phyloP scores from a whole-genome alignment of 306 rosid genomes.

The Quercus aquifolioides region DNA sequence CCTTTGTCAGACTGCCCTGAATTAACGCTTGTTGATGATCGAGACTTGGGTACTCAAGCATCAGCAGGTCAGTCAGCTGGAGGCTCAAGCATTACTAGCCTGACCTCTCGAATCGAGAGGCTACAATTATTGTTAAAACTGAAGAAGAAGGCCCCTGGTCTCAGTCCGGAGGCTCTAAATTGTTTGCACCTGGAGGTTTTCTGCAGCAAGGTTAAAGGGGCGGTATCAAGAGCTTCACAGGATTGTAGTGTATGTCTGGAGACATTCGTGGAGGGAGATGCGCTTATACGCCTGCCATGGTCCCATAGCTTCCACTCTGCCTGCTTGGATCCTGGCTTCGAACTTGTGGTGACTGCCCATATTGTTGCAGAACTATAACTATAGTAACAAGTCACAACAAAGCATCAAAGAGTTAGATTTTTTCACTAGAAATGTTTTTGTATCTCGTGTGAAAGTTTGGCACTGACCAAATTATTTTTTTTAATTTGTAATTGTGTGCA shows the following conservation, averaged over 20 bases:
- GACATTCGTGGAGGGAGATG: conserved; percentile 56
- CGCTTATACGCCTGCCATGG: conserved; percentile 61
- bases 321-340: no score
- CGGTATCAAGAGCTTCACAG: conserved; percentile 25
- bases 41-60: conserved; percentile 32
- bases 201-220: conserved; percentile 17
- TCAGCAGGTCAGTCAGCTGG: conserved; percentile 19
- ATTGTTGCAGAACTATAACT: no score
- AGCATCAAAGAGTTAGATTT: background rate
- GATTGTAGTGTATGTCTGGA: conserved; percentile 91
- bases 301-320: conserved; percentile 33
- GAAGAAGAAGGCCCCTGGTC: conserved; percentile 65
- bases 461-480: background rate
- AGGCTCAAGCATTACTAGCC: conserved; percentile 33
- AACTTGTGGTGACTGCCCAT: no score
- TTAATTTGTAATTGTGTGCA: background rate
- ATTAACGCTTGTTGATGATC: conserved; percentile 4
- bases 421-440: background rate
- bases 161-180: conserved; percentile 60
- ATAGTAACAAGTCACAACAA: no score
- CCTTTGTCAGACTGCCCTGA: background rate
- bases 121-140: conserved; percentile 36
- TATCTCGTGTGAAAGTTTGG: conserved; percentile 10
- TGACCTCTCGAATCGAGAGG: conserved; percentile 48
- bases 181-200: conserved; percentile 51